Conservation (phyloP, 2,329 filamentous ascomycete species). For the Chaetoscypha palmicola region DNA sequence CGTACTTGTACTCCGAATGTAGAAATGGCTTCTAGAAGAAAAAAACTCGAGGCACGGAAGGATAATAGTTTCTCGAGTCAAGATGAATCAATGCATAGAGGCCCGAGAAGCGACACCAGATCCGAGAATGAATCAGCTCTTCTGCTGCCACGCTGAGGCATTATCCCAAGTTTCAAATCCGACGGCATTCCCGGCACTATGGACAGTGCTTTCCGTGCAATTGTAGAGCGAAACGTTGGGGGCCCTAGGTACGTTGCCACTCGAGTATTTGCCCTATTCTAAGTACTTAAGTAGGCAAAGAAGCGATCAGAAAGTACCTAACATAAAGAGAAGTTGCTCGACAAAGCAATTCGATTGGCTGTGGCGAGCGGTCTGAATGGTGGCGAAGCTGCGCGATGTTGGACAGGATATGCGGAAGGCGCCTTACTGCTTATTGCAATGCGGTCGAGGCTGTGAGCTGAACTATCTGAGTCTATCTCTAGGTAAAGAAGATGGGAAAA, state of each 20-base stretch:
- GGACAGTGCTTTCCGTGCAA: neutral
- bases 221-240: neutral
- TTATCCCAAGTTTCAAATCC: neutral
- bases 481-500: neutral
- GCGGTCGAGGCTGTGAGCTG: neutral
- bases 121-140: neutral
- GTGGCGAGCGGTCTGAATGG: neutral
- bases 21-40: neutral
- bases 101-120: neutral
- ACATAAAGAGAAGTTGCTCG: neutral
- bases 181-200: neutral
- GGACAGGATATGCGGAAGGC: neutral
- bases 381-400: neutral
- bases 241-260: too few species aligned
- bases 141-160: neutral
- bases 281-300: neutral
- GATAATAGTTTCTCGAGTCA: constrained; percentile 2
- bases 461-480: too few species aligned
- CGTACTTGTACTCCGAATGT: neutral
- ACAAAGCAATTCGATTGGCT: neutral
- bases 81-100: constrained; percentile 5
- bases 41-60: neutral
- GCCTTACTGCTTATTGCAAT: neutral
- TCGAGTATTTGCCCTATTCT: neutral
- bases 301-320: neutral